Conservation (phyloP, 306 rosid genomes). For the Erythrophleum fordii region DNA sequence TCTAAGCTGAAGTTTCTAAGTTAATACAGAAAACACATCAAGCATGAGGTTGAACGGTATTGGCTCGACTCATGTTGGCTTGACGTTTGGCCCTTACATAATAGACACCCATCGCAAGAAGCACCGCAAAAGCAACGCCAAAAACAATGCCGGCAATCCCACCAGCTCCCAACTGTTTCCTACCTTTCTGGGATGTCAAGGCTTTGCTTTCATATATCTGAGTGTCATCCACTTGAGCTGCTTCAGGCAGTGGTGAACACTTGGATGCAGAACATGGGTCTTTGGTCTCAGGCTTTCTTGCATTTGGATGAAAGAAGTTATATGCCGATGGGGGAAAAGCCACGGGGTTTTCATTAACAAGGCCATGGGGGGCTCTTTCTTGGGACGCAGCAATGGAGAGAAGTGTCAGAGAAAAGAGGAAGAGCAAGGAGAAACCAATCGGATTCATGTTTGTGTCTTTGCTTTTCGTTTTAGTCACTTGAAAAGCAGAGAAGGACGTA, state of each 20-base stretch:
- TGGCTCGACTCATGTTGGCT: conserved; percentile 55
- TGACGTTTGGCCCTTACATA: conserved; percentile 56
- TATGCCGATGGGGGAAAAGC: conserved; percentile 83
- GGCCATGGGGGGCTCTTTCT: conserved; percentile 92
- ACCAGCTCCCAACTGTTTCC: conserved; percentile 52
- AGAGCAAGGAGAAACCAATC: conserved; percentile 44
- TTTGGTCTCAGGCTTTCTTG: conserved; percentile 40
- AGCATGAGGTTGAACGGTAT: conserved; percentile 51
- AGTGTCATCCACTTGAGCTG: conserved; percentile 71
- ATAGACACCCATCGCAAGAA: conserved; percentile 69
- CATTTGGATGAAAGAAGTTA: conserved; percentile 78
- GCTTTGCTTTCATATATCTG: conserved; percentile 58
- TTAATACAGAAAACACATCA: conserved; percentile 36
- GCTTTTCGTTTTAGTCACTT: conserved; percentile 5
- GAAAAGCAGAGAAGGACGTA: conserved; percentile 24
- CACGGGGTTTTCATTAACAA: conserved; percentile 58
- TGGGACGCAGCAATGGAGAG: conserved; percentile 56
- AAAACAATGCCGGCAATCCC: conserved; percentile 64
- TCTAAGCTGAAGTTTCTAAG: not conserved
- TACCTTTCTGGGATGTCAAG: conserved; percentile 33
- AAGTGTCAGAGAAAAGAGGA: conserved; percentile 52
- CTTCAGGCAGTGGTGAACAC: conserved; percentile 79
- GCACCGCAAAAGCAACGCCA: conserved; percentile 62
- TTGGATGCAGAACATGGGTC: conserved; percentile 61
- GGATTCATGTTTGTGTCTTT: conserved; percentile 47